Evolutionary conservation across 495 filamentous ascomycete species (phyloP), one percentile per base, ranked within the genome.

Genomic region (Darksidea phi): DNA sequence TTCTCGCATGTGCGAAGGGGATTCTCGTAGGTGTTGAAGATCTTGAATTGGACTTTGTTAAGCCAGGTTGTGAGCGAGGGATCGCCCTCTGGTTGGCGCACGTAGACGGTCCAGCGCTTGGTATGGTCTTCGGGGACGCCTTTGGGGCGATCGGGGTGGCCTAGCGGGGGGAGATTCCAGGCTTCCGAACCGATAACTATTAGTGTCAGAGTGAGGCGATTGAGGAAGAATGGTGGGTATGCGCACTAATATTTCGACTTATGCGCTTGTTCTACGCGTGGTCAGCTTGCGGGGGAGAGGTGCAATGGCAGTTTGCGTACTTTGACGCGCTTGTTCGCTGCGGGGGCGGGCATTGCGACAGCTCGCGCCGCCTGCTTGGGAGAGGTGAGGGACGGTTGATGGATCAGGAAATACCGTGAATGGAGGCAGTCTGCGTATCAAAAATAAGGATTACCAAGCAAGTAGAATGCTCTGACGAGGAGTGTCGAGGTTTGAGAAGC

Each of bases 41-140:
- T 83, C 72, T 97, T 97, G 80, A 98, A 97, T 72, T 95, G 90
- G 4, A 97, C 94, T 69, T 96, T 94, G 56, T 91, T 90, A 64
- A 97, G 82, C 89, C 94, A 98, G 77, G 94, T 91, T 51, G 89
- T 90, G 68, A 96, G 87, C 76, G 95, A 89, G 15, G 74, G 74
- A 65, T 87, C 84, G 71, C 86, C 88, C 71, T 91, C 86, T 64
- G 95, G 76, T 58, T 89, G 89, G 58, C 87, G 88, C 52, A 98
- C 89, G 72, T 89, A 97, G 41, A 98, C 88, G 63, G 87, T 87
- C 93, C 93, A 98, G 68, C 86, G 86, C 75, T 96, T 95, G 26
- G 93, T 97, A 78, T 98, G 94, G 75, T 96, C 91, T 6, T 77
- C 63, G 37, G 82, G 79, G 17, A 78, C 76, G 59, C 76, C 66